Percentiles rank a stretch among this genome's conserved stretches.
phyloP scores from a whole-genome alignment of 768 basidiomycete genomes.

The Macrolepiota fuliginosa region DNA sequence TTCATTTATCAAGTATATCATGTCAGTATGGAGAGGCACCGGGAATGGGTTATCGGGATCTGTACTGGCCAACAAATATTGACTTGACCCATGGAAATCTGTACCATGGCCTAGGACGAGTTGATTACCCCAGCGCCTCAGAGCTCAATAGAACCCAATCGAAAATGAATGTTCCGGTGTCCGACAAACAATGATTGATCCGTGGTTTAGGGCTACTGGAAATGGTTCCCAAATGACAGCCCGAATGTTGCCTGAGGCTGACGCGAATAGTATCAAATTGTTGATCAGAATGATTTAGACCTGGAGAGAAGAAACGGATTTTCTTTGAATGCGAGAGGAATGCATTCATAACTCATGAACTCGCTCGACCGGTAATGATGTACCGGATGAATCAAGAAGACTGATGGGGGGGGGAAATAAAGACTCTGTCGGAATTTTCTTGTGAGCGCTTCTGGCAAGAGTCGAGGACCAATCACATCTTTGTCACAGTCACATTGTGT shows the following conservation, averaged over 20 bases:
- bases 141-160: background rate
- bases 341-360: background rate
- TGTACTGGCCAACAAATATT: background rate
- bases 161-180: background rate
- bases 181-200: conserved; percentile 4
- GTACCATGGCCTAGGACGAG: background rate
- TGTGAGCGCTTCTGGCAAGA: background rate
- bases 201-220: background rate
- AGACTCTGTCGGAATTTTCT: background rate
- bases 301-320: background rate
- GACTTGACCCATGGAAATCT: background rate
- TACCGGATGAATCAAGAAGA: background rate
- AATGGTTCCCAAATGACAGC: background rate
- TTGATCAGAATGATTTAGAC: too few species aligned
- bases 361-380: background rate
- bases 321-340: background rate
- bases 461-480: too few species aligned
- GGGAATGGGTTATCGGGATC: background rate
- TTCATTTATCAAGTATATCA: background rate
- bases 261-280: background rate
- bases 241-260: background rate
- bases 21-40: background rate
- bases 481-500: background rate
- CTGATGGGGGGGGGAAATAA: background rate
- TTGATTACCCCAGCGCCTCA: background rate